A percentile compares a stretch with the other conserved stretches of the same genome.
phyloP scores from a whole-genome alignment of 2,329 filamentous ascomycete genomes.

The Didymella segeticola region DNA sequence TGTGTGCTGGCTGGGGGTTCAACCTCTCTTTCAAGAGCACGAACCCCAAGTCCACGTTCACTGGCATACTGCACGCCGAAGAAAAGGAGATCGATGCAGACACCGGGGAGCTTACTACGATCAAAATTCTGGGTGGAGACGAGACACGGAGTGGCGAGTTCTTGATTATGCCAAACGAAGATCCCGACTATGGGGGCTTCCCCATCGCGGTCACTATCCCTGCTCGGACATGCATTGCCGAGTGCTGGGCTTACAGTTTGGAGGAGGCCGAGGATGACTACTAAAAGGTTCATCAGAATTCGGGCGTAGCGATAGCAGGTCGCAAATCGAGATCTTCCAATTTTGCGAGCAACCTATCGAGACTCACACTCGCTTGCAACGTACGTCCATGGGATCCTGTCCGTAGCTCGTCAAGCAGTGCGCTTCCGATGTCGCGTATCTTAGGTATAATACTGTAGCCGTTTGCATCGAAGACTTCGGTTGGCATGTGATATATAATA shows the following conservation, averaged over 20 bases:
- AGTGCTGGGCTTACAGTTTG: slow-evolving; percentile 34
- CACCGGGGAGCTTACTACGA: slow-evolving; percentile 47
- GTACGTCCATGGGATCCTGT: slow-evolving; percentile 21
- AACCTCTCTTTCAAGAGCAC: slow-evolving; percentile 45
- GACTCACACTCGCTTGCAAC: slow-evolving; percentile 22
- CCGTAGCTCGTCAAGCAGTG: slow-evolving; percentile 25
- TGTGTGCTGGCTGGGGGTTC: slow-evolving; percentile 57
- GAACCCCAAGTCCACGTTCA: slow-evolving; percentile 47
- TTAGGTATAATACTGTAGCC: slow-evolving; percentile 31
- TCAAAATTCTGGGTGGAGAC: slow-evolving; percentile 53
- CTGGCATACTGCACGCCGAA: slow-evolving; percentile 52
- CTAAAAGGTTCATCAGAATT: background rate
- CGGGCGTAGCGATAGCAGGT: slow-evolving; percentile 5
- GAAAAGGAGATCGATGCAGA: slow-evolving; percentile 52
- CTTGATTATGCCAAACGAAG: slow-evolving; percentile 63
- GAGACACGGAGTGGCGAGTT: slow-evolving; percentile 57
- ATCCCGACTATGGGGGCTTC: slow-evolving; percentile 64
- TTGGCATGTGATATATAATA: slow-evolving; percentile 24
- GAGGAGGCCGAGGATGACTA: slow-evolving; percentile 31
- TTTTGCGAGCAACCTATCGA: slow-evolving; percentile 24
- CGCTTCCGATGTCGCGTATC: slow-evolving; percentile 29
- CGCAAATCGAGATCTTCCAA: slow-evolving; percentile 24
- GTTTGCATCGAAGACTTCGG: slow-evolving; percentile 31
- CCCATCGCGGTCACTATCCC: slow-evolving; percentile 63
- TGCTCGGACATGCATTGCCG: slow-evolving; percentile 50